phyloP scores from a whole-genome alignment of 768 basidiomycete species.

The Boletus rubropictus region DNA sequence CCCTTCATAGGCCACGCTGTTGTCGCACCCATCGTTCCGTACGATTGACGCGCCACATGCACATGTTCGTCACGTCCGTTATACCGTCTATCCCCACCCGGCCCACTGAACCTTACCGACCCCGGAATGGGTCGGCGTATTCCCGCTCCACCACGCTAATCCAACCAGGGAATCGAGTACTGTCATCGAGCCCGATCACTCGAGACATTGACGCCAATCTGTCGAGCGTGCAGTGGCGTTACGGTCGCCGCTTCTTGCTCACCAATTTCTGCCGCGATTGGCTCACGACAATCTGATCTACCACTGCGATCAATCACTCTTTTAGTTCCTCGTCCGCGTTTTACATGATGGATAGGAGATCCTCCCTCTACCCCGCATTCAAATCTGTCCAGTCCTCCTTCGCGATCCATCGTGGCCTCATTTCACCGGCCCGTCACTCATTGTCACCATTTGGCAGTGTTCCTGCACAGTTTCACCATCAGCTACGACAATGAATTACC shows the following conservation, averaged over 20 bases:
- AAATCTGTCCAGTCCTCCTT: constrained; percentile 1
- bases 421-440: constrained; percentile 3
- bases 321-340: not conserved
- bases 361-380: constrained; percentile 15
- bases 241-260: not conserved
- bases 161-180: constrained; percentile 10
- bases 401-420: constrained; percentile 22
- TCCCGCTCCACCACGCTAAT: constrained; percentile 1
- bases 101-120: constrained; percentile 9
- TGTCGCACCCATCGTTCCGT: constrained; percentile 10
- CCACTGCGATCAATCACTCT: constrained; percentile 13
- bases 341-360: constrained; percentile 14
- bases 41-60: constrained; percentile 11
- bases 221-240: constrained; percentile 4
- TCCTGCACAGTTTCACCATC: constrained; percentile 5
- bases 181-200: constrained; percentile 1
- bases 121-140: constrained; percentile 9
- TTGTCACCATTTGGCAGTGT: constrained; percentile 3
- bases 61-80: constrained; percentile 13
- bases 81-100: constrained; percentile 10
- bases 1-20: constrained; percentile 5
- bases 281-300: constrained; percentile 21
- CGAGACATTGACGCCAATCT: not conserved
- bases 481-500: no score
- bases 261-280: constrained; percentile 9